Conservation (phyloP, 1,284 basidiomycete genomes). For the Ustilago xerochloae region DNA sequence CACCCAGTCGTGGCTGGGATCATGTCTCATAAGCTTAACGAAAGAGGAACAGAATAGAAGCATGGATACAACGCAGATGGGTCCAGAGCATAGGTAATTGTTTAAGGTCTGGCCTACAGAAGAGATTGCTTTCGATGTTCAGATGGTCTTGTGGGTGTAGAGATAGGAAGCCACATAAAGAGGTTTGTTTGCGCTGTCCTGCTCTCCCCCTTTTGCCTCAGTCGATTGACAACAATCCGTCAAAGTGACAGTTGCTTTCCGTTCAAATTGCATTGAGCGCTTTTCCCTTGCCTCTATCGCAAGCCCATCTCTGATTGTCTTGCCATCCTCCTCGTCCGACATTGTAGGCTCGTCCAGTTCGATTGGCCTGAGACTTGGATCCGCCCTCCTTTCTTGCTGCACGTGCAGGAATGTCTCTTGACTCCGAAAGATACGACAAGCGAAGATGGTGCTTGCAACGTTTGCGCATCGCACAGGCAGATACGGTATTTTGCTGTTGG, state of each 20-base stretch:
- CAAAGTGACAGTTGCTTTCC: slow-evolving; percentile 1
- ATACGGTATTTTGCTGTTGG: slow-evolving; percentile 7
- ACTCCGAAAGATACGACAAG: slow-evolving; percentile 31
- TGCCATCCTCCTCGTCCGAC: background rate
- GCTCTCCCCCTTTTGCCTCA: background rate
- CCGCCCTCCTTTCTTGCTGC: slow-evolving; percentile 9
- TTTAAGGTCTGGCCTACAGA: too few species aligned
- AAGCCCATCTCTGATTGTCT: background rate
- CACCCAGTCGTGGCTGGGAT: too few species aligned
- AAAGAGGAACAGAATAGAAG: too few species aligned
- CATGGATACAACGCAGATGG: too few species aligned
- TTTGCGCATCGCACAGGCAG: slow-evolving; percentile 19
- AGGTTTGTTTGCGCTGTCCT: too few species aligned
- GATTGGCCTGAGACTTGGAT: slow-evolving; percentile 9
- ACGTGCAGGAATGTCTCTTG: slow-evolving; percentile 21
- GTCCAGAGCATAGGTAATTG: too few species aligned
- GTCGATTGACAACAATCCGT: background rate
- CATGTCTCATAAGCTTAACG: too few species aligned
- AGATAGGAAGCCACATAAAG: too few species aligned
- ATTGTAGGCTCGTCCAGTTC: background rate
- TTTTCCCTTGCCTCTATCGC: background rate
- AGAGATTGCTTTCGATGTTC: too few species aligned
- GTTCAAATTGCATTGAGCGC: background rate
- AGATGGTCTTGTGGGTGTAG: too few species aligned
- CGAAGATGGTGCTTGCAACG: slow-evolving; percentile 29